Conservation (phyloP, 2,329 filamentous ascomycete species). For the Paraconiothyrium sp. region DNA sequence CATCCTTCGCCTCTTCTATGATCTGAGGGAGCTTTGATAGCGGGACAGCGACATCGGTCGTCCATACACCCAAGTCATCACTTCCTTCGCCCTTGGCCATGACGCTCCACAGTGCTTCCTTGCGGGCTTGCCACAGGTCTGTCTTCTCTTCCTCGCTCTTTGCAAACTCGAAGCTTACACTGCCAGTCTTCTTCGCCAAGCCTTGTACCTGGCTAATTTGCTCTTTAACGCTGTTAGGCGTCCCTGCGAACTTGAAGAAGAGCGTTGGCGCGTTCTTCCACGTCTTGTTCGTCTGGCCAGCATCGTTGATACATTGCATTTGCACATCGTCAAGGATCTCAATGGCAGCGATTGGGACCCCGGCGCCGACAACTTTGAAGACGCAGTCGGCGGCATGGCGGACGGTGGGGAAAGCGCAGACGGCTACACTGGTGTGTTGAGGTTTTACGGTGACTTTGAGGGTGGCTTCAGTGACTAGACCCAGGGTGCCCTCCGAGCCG, state of each 20-base stretch:
- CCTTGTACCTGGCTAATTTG: constrained; percentile 75
- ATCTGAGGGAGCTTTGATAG: constrained; percentile 76
- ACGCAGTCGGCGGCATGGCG: constrained; percentile 82
- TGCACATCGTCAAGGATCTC: constrained; percentile 93
- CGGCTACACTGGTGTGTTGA: constrained; percentile 80
- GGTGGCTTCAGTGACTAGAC: constrained; percentile 89
- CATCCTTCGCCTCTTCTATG: constrained; percentile 77
- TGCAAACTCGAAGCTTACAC: constrained; percentile 76
- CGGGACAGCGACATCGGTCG: constrained; percentile 82
- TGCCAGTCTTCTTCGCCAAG: constrained; percentile 67
- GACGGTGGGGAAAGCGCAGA: constrained; percentile 71
- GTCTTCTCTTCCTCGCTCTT: constrained; percentile 69
- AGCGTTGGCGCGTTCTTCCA: constrained; percentile 77
- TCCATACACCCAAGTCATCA: constrained; percentile 73
- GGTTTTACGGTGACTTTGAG: constrained; percentile 87
- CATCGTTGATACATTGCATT: constrained; percentile 77
- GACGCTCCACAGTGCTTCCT: constrained; percentile 77
- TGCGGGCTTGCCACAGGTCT: constrained; percentile 79
- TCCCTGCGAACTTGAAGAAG: constrained; percentile 80
- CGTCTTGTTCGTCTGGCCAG: constrained; percentile 68
- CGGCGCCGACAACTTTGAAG: constrained; percentile 78
- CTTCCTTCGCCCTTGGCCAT: constrained; percentile 70
- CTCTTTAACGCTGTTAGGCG: constrained; percentile 75
- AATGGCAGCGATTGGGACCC: constrained; percentile 87
- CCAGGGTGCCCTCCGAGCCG: constrained; percentile 90